phyloP scores from a whole-genome alignment of 2,329 filamentous ascomycete genomes.

The Beauveria medogensis region DNA sequence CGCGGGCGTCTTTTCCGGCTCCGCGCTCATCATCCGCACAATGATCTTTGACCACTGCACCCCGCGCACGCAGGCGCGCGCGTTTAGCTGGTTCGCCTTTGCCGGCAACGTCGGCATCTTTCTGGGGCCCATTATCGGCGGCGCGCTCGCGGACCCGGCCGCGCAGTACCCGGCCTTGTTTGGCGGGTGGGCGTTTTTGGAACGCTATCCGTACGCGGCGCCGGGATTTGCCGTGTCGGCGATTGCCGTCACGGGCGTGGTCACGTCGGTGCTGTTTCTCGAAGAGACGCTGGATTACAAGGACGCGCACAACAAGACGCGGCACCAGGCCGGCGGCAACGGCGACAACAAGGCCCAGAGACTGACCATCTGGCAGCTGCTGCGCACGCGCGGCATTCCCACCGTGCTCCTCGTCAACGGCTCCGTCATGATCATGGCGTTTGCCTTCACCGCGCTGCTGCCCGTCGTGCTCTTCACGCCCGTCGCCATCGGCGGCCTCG shows the following conservation, averaged over 20 bases:
- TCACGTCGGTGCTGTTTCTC: slow-evolving; percentile 46
- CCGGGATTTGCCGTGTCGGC: slow-evolving; percentile 45
- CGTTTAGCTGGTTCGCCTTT: slow-evolving; percentile 73
- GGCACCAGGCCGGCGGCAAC: neutral
- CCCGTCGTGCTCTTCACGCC: slow-evolving; percentile 63
- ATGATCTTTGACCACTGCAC: slow-evolving; percentile 72
- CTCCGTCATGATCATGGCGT: slow-evolving; percentile 60
- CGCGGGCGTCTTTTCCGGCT: slow-evolving; percentile 67
- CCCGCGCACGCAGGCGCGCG: slow-evolving; percentile 58
- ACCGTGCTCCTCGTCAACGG: slow-evolving; percentile 58
- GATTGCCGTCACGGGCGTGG: slow-evolving; percentile 48
- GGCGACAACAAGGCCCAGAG: neutral
- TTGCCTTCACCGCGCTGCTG: slow-evolving; percentile 62
- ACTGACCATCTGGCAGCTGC: slow-evolving; percentile 31
- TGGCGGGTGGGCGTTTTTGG: slow-evolving; percentile 36
- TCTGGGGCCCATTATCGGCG: slow-evolving; percentile 62
- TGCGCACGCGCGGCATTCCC: slow-evolving; percentile 56
- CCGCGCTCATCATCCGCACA: slow-evolving; percentile 64
- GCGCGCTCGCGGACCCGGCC: slow-evolving; percentile 59
- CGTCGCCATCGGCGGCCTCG: slow-evolving; percentile 54
- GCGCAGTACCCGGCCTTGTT: slow-evolving; percentile 52
- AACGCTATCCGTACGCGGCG: slow-evolving; percentile 44
- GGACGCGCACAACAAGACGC: slow-evolving; percentile 5
- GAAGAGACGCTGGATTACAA: slow-evolving; percentile 49
- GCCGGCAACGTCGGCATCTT: slow-evolving; percentile 67